phyloP scores from a whole-genome alignment of 2,329 filamentous ascomycete species.

The Fusarium sp. region DNA sequence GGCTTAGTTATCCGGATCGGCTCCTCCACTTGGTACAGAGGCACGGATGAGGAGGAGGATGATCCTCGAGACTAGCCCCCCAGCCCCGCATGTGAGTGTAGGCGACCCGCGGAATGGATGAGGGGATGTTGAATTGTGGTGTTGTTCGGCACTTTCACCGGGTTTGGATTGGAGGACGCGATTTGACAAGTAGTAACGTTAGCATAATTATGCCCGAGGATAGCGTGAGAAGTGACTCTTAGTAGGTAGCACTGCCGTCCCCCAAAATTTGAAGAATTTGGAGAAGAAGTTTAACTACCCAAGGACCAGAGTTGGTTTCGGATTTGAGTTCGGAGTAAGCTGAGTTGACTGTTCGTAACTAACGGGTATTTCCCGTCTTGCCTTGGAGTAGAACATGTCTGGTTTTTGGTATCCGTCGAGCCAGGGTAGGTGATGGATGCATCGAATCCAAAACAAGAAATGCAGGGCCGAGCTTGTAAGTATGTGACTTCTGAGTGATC shows the following conservation, averaged over 20 bases:
- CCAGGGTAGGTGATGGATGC: neutral
- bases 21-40: constrained; percentile 7
- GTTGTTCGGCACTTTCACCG: constrained; percentile 28
- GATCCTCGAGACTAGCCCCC: neutral
- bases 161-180: constrained; percentile 8
- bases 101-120: constrained; percentile 16
- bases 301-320: neutral
- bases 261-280: neutral
- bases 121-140: constrained; percentile 27
- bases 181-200: constrained; percentile 1
- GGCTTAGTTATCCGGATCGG: constrained; percentile 7
- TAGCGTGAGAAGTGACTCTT: constrained; percentile 13
- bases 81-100: constrained; percentile 33
- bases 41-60: constrained; percentile 1
- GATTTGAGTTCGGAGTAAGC: neutral
- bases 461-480: neutral
- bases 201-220: constrained; percentile 10
- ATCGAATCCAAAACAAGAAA: neutral
- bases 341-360: neutral
- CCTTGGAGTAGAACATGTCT: neutral
- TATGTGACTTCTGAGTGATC: neutral
- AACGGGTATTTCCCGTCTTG: neutral
- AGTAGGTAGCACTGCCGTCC: neutral
- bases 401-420: neutral
- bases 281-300: neutral